Evolutionary conservation across 495 filamentous ascomycete species (phyloP).

Genomic region (Oidiodendron maius): DNA sequence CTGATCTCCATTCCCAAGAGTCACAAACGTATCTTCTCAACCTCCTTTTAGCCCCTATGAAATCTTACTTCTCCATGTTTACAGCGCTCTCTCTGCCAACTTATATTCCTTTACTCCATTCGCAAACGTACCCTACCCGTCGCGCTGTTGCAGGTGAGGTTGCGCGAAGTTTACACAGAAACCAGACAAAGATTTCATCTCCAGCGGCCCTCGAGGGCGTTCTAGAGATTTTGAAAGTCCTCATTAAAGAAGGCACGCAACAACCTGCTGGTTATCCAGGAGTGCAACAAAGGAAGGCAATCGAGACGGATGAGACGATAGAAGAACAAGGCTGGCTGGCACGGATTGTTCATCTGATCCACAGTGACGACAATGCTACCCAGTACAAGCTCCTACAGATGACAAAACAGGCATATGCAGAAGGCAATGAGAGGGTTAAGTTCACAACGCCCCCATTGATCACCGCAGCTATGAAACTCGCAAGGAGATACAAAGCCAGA

Average conservation of each 20-base stretch:
- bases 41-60: conserved; percentile 81
- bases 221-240: conserved; percentile 76
- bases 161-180: conserved; percentile 68
- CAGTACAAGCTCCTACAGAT: conserved; percentile 93
- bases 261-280: conserved; percentile 80
- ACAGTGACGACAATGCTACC: conserved; percentile 79
- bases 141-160: conserved; percentile 87
- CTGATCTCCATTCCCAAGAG: conserved; percentile 83
- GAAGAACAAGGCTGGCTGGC: conserved; percentile 98
- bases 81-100: conserved; percentile 87
- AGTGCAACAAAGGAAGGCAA: conserved; percentile 62
- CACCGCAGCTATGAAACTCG: conserved; percentile 84
- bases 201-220: conserved; percentile 80
- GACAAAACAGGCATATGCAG: conserved; percentile 78
- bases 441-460: conserved; percentile 92
- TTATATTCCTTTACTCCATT: conserved; percentile 82
- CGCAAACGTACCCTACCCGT: conserved; percentile 90
- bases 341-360: conserved; percentile 80
- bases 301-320: conserved; percentile 87
- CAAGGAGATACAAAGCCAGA: conserved; percentile 79
- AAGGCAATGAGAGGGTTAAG: conserved; percentile 91
- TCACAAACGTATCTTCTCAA: conserved; percentile 85
- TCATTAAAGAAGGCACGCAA: conserved; percentile 90
- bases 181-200: conserved; percentile 70
- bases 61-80: conserved; percentile 86